Conservation (phyloP, 2,329 filamentous ascomycete genomes). For the Fusarium globosum region DNA sequence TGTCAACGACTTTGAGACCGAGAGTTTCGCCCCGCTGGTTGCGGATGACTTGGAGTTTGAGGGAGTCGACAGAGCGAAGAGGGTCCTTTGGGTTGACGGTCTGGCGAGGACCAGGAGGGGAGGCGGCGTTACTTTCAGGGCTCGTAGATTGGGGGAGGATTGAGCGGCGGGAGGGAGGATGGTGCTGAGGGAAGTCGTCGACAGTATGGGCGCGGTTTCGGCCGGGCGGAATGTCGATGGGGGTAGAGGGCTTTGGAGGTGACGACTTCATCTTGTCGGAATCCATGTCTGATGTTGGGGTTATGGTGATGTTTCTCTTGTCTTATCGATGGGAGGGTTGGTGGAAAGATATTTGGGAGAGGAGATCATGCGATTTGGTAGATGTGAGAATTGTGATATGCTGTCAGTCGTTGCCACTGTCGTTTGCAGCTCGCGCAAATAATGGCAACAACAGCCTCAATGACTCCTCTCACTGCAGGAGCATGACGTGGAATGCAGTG, state of each 20-base stretch:
- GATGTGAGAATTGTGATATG: background rate
- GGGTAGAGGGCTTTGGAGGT: background rate
- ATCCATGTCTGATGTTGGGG: background rate
- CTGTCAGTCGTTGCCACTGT: conserved; percentile 1
- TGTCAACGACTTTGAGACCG: conserved; percentile 3
- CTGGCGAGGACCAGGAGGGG: no score
- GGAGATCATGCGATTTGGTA: background rate
- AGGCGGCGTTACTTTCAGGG: background rate
- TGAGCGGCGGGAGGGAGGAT: background rate
- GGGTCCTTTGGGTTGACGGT: background rate
- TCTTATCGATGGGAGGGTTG: background rate
- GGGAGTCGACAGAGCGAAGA: conserved; percentile 11
- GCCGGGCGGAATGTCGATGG: background rate
- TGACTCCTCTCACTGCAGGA: background rate
- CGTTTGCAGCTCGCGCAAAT: background rate
- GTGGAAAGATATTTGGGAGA: background rate
- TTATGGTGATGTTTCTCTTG: no score
- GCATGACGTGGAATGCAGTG: background rate
- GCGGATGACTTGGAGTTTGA: conserved; percentile 15
- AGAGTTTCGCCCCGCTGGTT: background rate
- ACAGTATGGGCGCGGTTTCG: conserved; percentile 1
- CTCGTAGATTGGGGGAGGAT: background rate
- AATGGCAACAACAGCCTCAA: background rate
- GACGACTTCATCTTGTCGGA: background rate
- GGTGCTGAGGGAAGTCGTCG: background rate